Evolutionary conservation across 1,139 yeast species (phyloP), one percentile per base, ranked within the genome.

Genomic region (Yamadazyma sp.): DNA sequence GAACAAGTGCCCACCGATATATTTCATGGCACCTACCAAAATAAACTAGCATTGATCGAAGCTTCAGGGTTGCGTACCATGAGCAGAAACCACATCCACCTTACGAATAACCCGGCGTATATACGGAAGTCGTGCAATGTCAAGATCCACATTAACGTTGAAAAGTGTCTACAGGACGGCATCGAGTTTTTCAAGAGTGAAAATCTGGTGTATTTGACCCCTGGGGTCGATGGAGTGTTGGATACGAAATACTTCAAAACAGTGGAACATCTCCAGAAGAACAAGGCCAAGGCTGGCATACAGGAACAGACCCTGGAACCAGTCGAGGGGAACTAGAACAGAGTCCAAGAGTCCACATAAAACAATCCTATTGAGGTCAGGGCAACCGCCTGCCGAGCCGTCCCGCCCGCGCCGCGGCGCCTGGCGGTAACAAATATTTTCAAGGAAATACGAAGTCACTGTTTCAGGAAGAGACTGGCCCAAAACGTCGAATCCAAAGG

Each of bases 71-170:
- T 92, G 23, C 73, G 75, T 18, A 67, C 62, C 40, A 87, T 89
- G 96, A 64, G 59, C 24, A 66, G 98, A 50, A 83, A 84, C 49
- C 98, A 92, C 59, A 80, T 92, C 17, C 98, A 92, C 61, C 72
- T 92, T 55, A 58, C 76, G 3, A 54, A 50, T 26, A 63, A 64
- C 17, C 67, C 83, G 6, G 81, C 92, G 43, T 98, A 98, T 1
- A 77, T 88, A 65, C 68, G 97, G 38, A 54, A 59, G n/a, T 66
- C 67, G 39, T 72, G 87, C 43, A 69, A 76, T 32, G 79, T 83
- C 1, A 61, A 81, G 41, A 82, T 92, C 8, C 85, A 75, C 52
- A 56, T 92, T 6, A 81, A 88, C 53, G 64, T 74, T 2, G 63
- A 56, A 1, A 70, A 69, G 48, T 72, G 75, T 47, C 31, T 84